Evolutionary conservation across 176 grass and related monocot species (phyloP).

Genomic region (Eleusine indica): DNA sequence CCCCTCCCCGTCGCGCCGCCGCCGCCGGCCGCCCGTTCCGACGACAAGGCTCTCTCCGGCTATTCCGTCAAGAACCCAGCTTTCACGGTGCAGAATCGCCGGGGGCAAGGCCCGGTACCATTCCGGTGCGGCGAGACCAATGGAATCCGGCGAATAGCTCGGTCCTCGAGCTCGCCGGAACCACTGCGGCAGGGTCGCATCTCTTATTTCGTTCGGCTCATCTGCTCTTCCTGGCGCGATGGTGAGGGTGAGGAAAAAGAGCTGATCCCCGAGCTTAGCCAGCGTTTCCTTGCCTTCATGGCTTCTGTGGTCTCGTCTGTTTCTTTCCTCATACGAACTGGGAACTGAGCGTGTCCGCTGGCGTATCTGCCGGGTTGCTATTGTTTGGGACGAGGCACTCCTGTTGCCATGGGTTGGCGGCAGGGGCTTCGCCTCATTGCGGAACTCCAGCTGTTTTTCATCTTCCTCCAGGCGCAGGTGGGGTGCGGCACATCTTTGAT

Average conservation of each 20-base stretch:
- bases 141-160: constrained; percentile 58
- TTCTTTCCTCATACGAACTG: background rate
- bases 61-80: constrained; percentile 11
- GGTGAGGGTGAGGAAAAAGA: background rate
- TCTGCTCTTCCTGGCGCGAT: constrained; percentile 17
- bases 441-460: constrained; percentile 20
- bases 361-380: constrained; percentile 3
- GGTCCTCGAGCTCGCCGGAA: constrained; percentile 39
- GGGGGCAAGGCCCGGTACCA: background rate
- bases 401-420: constrained; percentile 40
- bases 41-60: constrained; percentile 30
- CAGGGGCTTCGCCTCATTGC: constrained; percentile 3
- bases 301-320: background rate
- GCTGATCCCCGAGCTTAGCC: background rate
- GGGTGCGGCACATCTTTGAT: background rate
- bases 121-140: constrained; percentile 16
- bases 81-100: constrained; percentile 15
- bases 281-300: constrained; percentile 29
- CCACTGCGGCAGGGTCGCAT: constrained; percentile 11
- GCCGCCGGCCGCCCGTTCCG: constrained; percentile 40
- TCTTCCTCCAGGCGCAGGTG: constrained; percentile 32
- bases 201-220: background rate
- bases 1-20: constrained; percentile 40
- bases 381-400: constrained; percentile 8
- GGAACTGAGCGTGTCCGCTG: constrained; percentile 5